A percentile compares a stretch with the other conserved stretches of the same genome.
Evolutionary conservation across 129 eudicot species (phyloP).

Genomic region (Arctium lappa): DNA sequence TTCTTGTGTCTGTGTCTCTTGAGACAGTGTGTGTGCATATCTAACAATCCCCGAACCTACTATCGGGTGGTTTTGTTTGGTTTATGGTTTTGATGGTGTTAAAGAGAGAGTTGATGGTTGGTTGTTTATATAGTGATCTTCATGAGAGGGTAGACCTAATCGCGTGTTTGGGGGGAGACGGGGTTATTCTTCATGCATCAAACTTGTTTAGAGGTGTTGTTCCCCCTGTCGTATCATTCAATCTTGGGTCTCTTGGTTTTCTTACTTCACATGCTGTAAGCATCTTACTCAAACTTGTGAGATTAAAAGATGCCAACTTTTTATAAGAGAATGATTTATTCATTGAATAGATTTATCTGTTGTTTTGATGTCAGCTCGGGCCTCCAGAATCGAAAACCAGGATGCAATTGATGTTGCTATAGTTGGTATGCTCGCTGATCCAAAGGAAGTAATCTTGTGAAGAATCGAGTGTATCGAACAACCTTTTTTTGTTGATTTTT

Average conservation of each 20-base stretch:
- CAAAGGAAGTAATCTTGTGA: conserved; percentile 56
- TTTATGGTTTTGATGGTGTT: background rate
- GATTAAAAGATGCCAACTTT: background rate
- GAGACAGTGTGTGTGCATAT: too few relatives aligned
- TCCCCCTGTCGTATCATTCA: conserved; percentile 90
- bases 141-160: conserved; percentile 97
- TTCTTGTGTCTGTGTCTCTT: too few relatives aligned
- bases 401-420: conserved; percentile 92
- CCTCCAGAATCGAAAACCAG: conserved; percentile 81
- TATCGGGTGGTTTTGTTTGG: background rate
- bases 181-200: conserved; percentile 97
- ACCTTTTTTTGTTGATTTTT: background rate
- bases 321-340: background rate
- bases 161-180: conserved; percentile 97
- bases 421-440: conserved; percentile 88
- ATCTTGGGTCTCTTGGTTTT: conserved; percentile 98
- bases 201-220: conserved; percentile 93
- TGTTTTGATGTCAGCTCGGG: conserved; percentile 83
- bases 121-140: conserved; percentile 65
- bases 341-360: conserved; percentile 1
- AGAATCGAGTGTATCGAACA: background rate
- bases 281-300: conserved; percentile 24
- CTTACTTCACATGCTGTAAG: conserved; percentile 90
- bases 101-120: conserved; percentile 16
- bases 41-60: background rate